phyloP scores from a whole-genome alignment of 176 grass and related monocot species.

The Ensete ventricosum region DNA sequence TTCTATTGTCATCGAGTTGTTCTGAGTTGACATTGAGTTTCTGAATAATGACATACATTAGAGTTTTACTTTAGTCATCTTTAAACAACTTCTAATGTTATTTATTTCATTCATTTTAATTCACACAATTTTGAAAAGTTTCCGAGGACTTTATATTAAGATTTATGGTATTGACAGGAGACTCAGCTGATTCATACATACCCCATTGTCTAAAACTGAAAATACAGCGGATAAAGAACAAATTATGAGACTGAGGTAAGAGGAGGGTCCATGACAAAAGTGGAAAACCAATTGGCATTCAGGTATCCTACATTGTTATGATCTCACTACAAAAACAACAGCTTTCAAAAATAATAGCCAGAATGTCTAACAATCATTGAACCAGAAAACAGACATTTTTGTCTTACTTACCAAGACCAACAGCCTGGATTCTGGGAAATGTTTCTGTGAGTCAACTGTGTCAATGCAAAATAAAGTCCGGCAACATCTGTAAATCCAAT shows the following conservation, averaged over 20 bases:
- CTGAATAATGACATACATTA: too few species aligned
- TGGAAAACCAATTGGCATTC: background rate
- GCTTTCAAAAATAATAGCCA: background rate
- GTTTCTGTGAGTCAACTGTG: conserved; percentile 96
- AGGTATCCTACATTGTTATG: background rate
- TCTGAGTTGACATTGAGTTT: too few species aligned
- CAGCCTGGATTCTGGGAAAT: conserved; percentile 96
- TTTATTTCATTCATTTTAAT: too few species aligned
- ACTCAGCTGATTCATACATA: too few species aligned
- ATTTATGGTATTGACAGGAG: too few species aligned
- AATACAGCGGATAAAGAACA: background rate
- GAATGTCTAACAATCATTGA: background rate
- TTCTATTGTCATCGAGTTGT: too few species aligned
- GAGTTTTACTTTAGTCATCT: too few species aligned
- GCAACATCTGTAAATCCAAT: conserved; percentile 93
- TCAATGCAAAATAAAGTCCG: conserved; percentile 94
- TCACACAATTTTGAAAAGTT: too few species aligned
- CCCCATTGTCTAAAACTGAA: too few species aligned
- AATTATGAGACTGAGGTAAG: background rate
- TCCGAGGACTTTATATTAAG: too few species aligned
- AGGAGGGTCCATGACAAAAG: too few species aligned
- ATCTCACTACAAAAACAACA: background rate
- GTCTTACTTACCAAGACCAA: conserved; percentile 73
- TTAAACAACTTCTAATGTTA: too few species aligned
- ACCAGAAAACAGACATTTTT: background rate